A percentile compares a stretch with the other conserved stretches of the same genome.
These are phyloP conservation scores for Clavispora fructus DNA, from an alignment of 805 yeast genomes.

Conservation along the genomic window DNA sequence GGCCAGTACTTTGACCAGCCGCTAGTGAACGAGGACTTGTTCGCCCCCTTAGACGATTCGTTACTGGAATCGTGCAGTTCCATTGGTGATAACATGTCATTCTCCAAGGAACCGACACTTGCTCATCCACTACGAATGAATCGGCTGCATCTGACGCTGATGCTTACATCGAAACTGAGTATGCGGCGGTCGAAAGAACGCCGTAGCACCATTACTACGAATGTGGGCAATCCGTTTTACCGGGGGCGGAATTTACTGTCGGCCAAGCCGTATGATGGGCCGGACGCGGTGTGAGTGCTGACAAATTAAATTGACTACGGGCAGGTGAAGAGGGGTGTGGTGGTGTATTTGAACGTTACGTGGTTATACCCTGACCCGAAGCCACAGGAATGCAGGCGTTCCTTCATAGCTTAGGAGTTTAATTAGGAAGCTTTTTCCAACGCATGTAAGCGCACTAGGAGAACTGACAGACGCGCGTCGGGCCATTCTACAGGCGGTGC, in stretches of 20 bases:
- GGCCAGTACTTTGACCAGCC: background rate
- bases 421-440: background rate
- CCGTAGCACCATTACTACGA: constrained; percentile 1
- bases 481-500: background rate
- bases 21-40: background rate
- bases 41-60: background rate
- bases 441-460: background rate
- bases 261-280: background rate
- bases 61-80: background rate
- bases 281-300: background rate
- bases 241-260: background rate
- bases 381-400: background rate
- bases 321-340: too few species aligned
- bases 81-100: background rate
- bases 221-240: constrained; percentile 5
- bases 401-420: background rate
- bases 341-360: too few species aligned
- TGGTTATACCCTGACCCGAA: background rate
- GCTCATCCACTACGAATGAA: background rate
- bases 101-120: background rate
- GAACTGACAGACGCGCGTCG: background rate
- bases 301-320: too few species aligned
- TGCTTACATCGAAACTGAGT: background rate
- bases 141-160: constrained; percentile 3
- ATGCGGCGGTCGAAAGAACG: background rate